Evolutionary conservation across 2,329 filamentous ascomycete genomes (phyloP), one percentile per base, ranked within the genome.

Genomic region (Paracamarosporium sp.): DNA sequence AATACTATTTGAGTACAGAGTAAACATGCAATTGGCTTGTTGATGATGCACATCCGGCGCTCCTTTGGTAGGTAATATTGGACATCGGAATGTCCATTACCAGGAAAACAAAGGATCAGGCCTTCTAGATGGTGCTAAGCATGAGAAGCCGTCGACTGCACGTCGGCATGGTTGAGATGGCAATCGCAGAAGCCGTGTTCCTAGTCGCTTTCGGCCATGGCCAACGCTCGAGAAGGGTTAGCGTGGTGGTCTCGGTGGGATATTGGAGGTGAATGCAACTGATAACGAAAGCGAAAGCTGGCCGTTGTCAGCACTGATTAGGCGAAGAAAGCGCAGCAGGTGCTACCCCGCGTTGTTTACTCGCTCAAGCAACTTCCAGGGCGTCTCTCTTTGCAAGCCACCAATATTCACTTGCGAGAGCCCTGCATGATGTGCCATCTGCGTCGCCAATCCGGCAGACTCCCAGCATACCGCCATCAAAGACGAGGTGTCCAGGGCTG

Each of bases 321-420:
- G 35, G 44, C 20, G 17, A n/a, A n/a, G 43, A 9, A 7, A 33
- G 36, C 22, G 38, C 35, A 20, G 40, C 20, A 52, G 36, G 15
- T 41, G 8, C 36, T 47, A 30, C 17, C 33, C 33, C 22, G 47
- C 48, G n/a, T 31, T 35, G 46, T 30, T n/a, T n/a, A n/a, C n/a
- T n/a, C n/a, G 8, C 30, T 12, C 17, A 8, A 28, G 24, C 46
- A 27, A 22, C 50, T 12, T 63, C 61, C 61, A 60, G 56, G 28
- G 30, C 31, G 35, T 56, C 43, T 50, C 5, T 35, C 20, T 22
- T 40, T 41, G 38, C 58, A 66, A 72, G 74, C 73, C 73, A 76
- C 73, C 74, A 75, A 76, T 76, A 76, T 55, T 68, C 53, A 53
- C 60, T 28, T 66, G 73, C 73, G 75, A 69, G 69, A 74, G 69